Evolutionary conservation across 805 yeast genomes (phyloP).

Genomic region (Myxozyma sirexii): DNA sequence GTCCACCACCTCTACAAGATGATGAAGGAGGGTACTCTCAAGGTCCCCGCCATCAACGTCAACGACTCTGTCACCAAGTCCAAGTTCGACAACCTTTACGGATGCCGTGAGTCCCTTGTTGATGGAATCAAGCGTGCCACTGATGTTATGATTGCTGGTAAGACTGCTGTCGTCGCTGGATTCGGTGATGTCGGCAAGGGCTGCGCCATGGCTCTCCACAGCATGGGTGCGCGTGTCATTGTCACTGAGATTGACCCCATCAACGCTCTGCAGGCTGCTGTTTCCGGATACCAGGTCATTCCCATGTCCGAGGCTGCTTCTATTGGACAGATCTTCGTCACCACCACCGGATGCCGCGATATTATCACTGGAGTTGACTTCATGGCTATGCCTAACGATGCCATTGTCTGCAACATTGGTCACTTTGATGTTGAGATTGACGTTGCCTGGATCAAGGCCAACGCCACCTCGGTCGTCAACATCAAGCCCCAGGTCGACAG

Average conservation of each 20-base stretch:
- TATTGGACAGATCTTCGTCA: slow-evolving; percentile 94
- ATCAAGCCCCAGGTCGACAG: slow-evolving; percentile 99
- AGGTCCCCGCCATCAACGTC: slow-evolving; percentile 99
- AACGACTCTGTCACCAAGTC: slow-evolving; percentile 99
- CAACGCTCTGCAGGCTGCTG: slow-evolving; percentile 99
- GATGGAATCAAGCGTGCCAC: slow-evolving; percentile 99
- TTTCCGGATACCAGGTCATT: slow-evolving; percentile 95
- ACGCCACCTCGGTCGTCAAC: slow-evolving; percentile 91
- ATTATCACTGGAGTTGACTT: slow-evolving; percentile 90
- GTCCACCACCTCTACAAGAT: slow-evolving; percentile 98
- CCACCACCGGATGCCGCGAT: slow-evolving; percentile 99
- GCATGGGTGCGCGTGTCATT: slow-evolving; percentile 99
- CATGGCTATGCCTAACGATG: slow-evolving; percentile 95
- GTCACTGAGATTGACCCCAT: slow-evolving; percentile 98
- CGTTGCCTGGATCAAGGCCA: slow-evolving; percentile 97
- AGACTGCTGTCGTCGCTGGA: slow-evolving; percentile 98
- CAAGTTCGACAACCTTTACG: slow-evolving; percentile 98
- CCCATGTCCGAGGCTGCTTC: slow-evolving; percentile 93
- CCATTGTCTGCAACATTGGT: slow-evolving; percentile 99
- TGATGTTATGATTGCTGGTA: slow-evolving; percentile 99
- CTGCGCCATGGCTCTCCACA: slow-evolving; percentile 97
- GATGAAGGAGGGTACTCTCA: slow-evolving; percentile 82
- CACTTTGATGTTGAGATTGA: slow-evolving; percentile 99
- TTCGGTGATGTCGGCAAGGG: slow-evolving; percentile 99
- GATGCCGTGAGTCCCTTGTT: slow-evolving; percentile 97